Evolutionary conservation across 805 yeast genomes (phyloP), one percentile per base, ranked within the genome.

Genomic region (Candida montana): DNA sequence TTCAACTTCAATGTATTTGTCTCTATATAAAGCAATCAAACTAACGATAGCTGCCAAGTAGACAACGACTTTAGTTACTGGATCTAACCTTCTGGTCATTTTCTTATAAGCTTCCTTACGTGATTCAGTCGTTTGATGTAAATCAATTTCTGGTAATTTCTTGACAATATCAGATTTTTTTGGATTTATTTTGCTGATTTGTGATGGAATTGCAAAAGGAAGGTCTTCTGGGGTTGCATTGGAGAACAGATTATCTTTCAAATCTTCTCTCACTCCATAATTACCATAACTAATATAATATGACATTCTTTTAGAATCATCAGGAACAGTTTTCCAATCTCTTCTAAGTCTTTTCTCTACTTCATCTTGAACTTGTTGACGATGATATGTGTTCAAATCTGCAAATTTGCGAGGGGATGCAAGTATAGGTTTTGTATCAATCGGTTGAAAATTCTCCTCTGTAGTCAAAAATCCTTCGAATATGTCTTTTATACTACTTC

Each of bases 241-340:
- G n/a, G 67, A 58, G 42, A 64, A 67, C 65, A 76, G 68, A 48
- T 67, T 68, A 37, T 63, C 61, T 15, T 61, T 61, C 41, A 81
- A 72, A 17, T 74, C 74, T 36, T 74, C 79, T 47, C 95, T 68
- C 2, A 78, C 81, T 0, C 89, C 93, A 71, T 83, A 76, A 36
- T 81, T 68, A 2, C 90, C 90, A 59, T 79, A 84, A 0, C 81
- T 71, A 24, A 81, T 69, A 62, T 71, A 80, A 57, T 77, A 81
- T 9, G 77, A 71, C 48, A 81, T 64, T 46, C 72, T 65, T 54
- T 82, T 81, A 39, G 72, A 72, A 38, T 73, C 69, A 11, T 46
- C 46, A 4, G 75, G 66, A 34, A 81, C 48, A 31, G 65, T 59
- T 2, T 58, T 57, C 95, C 95, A 84, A 40, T 72, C 68, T 39